Evolutionary conservation across 2,329 filamentous ascomycete genomes (phyloP).

Genomic region (Aspergillus neotritici): DNA sequence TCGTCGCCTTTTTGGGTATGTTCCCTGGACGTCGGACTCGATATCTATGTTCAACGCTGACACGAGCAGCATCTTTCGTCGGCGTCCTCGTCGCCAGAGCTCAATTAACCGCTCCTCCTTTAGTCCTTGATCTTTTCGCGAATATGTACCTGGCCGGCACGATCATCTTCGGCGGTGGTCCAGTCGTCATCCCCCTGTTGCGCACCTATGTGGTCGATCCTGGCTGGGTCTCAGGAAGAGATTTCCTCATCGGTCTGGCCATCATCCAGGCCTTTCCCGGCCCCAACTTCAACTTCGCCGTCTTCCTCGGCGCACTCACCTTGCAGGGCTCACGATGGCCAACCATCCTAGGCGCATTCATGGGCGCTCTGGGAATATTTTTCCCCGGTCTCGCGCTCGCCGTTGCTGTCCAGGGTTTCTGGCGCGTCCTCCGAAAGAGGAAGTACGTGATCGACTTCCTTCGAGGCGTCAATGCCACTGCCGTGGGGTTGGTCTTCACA

Average conservation of each 20-base stretch:
- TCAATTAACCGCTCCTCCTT: constrained; percentile 36
- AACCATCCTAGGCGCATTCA: constrained; percentile 44
- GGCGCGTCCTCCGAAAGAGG: constrained; percentile 46
- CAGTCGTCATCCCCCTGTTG: constrained; percentile 60
- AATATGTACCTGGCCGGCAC: constrained; percentile 71
- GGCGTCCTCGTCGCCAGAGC: constrained; percentile 48
- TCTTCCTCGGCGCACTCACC: constrained; percentile 52
- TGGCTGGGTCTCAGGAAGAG: constrained; percentile 63
- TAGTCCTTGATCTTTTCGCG: constrained; percentile 58
- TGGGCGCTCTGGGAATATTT: constrained; percentile 47
- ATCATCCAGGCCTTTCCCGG: constrained; percentile 66
- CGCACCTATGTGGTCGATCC: constrained; percentile 58
- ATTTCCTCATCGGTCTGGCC: constrained; percentile 68
- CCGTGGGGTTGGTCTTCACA: constrained; percentile 58
- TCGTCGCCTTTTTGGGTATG: constrained; percentile 46
- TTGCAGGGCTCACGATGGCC: constrained; percentile 29
- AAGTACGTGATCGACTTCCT: constrained; percentile 47
- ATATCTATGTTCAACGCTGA: constrained; percentile 1
- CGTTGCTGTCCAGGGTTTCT: constrained; percentile 44
- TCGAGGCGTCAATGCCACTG: constrained; percentile 55
- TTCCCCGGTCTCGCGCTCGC: constrained; percentile 33
- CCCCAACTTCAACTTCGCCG: constrained; percentile 49
- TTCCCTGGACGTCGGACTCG: background rate
- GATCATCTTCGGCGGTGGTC: constrained; percentile 60
- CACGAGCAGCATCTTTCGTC: constrained; percentile 47